A percentile compares a stretch with the other conserved stretches of the same genome.
These are phyloP conservation scores for Epichloe hybrida DNA, from an alignment of 2,329 filamentous ascomycete genomes.

Conservation along the genomic window DNA sequence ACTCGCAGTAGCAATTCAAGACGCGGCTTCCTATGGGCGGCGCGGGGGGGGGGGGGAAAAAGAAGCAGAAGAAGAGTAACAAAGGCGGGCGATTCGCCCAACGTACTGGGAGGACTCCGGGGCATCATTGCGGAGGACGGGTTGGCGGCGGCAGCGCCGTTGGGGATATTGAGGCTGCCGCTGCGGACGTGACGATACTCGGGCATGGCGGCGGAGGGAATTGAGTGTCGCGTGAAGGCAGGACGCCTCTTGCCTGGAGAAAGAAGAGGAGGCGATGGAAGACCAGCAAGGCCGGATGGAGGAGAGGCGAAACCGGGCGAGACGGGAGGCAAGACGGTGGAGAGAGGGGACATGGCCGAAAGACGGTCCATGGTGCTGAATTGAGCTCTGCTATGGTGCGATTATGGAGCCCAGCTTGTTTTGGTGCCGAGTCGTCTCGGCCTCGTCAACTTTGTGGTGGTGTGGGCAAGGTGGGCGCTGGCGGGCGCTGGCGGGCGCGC, in stretches of 20 bases:
- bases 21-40: neutral
- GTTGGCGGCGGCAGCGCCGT: constrained; percentile 13
- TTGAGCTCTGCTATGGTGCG: neutral
- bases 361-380: constrained; percentile 1
- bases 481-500: neutral
- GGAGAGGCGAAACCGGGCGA: constrained; percentile 4
- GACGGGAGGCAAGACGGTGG: constrained; percentile 4
- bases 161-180: constrained; percentile 41
- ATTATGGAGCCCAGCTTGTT: neutral
- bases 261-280: constrained; percentile 4
- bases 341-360: constrained; percentile 6
- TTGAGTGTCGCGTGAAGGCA: constrained; percentile 5
- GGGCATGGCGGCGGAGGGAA: constrained; percentile 23
- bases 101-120: constrained; percentile 45
- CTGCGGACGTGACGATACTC: constrained; percentile 44
- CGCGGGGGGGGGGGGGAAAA: neutral
- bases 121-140: constrained; percentile 22
- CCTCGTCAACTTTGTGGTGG: too few relatives aligned
- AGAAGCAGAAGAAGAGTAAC: neutral
- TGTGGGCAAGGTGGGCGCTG: neutral
- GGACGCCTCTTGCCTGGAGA: constrained; percentile 1
- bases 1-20: neutral
- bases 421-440: too few relatives aligned
- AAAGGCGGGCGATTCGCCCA: neutral
- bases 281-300: constrained; percentile 2